Conservation (phyloP, 192 early-diverging fungal species). For the Blastocladiella britannica region DNA sequence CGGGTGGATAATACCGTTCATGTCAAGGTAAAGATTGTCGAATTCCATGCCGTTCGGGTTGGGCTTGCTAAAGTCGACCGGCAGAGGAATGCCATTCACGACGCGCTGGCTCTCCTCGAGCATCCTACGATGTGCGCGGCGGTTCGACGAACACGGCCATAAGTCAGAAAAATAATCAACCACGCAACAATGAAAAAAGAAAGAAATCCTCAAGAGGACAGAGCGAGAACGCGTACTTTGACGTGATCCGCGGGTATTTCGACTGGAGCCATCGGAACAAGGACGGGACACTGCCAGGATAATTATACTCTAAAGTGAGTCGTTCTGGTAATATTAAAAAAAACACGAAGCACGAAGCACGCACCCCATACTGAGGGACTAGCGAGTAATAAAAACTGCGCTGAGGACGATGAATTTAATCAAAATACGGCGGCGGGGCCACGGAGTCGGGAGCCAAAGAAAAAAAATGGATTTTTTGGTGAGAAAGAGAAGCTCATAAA, state of each 20-base stretch:
- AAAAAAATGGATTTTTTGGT: no score
- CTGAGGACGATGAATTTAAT: no score
- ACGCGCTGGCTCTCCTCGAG: neutral
- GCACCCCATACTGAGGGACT: no score
- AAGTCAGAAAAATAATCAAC: neutral
- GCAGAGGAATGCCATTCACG: neutral
- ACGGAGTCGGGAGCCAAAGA: no score
- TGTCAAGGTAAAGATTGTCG: constrained; percentile 95
- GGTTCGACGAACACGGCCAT: neutral
- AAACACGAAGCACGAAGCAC: no score
- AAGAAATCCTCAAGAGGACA: neutral
- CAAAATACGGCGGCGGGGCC: no score
- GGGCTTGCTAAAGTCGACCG: constrained; percentile 5
- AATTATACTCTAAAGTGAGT: no score
- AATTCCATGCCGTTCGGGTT: constrained; percentile 45
- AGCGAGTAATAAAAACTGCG: no score
- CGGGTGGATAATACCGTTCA: constrained; percentile 90
- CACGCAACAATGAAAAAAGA: neutral
- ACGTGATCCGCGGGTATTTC: constrained; percentile 6
- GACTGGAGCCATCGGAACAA: constrained; percentile 4
- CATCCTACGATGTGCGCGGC: neutral
- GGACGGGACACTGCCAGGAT: constrained; percentile 2
- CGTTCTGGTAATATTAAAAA: no score
- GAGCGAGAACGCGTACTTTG: neutral
- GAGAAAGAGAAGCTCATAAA: no score